These are phyloP conservation scores for Phytophthora fragariaefolia DNA, from an alignment of 352 stramenopile genomes.

Conservation along the genomic window DNA sequence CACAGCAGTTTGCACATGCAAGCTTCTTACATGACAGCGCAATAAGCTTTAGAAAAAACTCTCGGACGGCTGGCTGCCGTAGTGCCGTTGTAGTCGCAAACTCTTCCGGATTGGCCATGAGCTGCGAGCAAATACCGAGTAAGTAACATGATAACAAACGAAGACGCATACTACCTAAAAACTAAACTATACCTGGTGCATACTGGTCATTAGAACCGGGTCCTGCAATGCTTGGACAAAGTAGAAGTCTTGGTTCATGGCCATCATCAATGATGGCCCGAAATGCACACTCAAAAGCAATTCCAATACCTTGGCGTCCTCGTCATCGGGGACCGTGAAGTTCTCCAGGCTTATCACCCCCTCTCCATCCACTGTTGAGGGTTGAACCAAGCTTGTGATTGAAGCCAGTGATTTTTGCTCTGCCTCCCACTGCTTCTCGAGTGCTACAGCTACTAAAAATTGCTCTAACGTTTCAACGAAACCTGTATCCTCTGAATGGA, in stretches of 20 bases:
- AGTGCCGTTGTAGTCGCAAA: constrained; percentile 44
- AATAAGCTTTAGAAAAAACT: constrained; percentile 76
- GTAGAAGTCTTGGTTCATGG: constrained; percentile 68
- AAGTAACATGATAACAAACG: background rate
- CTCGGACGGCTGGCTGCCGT: constrained; percentile 44
- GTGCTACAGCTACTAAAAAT: constrained; percentile 45
- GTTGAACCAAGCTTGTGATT: constrained; percentile 30
- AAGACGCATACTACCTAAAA: background rate
- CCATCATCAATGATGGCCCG: constrained; percentile 51
- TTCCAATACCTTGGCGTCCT: constrained; percentile 44
- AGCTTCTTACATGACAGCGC: constrained; percentile 54
- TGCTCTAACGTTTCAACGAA: constrained; percentile 43
- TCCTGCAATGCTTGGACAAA: constrained; percentile 61
- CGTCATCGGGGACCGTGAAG: background rate
- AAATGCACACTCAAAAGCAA: constrained; percentile 61
- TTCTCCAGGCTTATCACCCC: constrained; percentile 11
- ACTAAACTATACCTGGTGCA: constrained; percentile 58
- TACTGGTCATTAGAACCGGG: constrained; percentile 55
- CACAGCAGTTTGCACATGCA: background rate
- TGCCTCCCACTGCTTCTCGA: constrained; percentile 33
- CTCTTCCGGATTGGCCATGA: constrained; percentile 59
- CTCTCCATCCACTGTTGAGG: constrained; percentile 27
- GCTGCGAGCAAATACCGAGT: constrained; percentile 34
- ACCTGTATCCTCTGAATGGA: constrained; percentile 59
- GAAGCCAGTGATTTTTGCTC: constrained; percentile 20